phyloP scores from a whole-genome alignment of 768 basidiomycete species.

The Hericium rajendrae region DNA sequence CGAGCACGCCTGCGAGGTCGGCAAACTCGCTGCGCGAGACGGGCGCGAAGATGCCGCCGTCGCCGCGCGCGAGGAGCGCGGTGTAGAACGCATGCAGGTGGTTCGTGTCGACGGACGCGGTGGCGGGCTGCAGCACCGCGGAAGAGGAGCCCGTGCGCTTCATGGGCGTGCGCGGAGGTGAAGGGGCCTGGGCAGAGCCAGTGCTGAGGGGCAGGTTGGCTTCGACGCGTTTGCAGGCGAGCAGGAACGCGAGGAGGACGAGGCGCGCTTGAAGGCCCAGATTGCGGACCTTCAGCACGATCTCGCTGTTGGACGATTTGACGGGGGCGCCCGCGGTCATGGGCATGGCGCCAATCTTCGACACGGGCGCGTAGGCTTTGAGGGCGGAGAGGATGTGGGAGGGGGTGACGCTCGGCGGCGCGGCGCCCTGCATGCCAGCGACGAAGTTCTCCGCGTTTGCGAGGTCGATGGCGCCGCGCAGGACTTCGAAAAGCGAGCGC shows the following conservation, averaged over 20 bases:
- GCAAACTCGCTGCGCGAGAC: conserved; percentile 71
- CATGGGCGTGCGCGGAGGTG: conserved; percentile 30
- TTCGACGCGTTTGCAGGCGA: conserved; percentile 55
- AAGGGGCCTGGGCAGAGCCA: conserved; percentile 17
- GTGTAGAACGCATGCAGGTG: conserved; percentile 60
- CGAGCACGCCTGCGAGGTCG: conserved; percentile 62
- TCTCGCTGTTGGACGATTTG: conserved; percentile 41
- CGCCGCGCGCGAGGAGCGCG: conserved; percentile 43
- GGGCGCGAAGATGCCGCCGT: conserved; percentile 44
- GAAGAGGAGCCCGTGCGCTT: conserved; percentile 39
- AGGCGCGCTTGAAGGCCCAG: conserved; percentile 71
- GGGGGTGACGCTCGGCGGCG: conserved; percentile 43
- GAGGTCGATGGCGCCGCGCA: conserved; percentile 70
- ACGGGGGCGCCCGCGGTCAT: conserved; percentile 14
- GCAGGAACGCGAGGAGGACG: conserved; percentile 51
- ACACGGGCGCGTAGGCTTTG: conserved; percentile 48
- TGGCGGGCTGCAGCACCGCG: too few species aligned
- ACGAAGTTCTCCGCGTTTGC: conserved; percentile 23
- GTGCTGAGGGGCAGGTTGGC: conserved; percentile 41
- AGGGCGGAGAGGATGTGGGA: conserved; percentile 64
- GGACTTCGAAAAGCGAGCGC: conserved; percentile 67
- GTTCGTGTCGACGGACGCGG: conserved; percentile 41
- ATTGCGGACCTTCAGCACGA: conserved; percentile 51
- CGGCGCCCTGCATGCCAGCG: conserved; percentile 5
- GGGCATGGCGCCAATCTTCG: conserved; percentile 27